These are phyloP conservation scores for Fusarium clavum DNA, from an alignment of 2,329 filamentous ascomycete genomes.

Conservation along the genomic window DNA sequence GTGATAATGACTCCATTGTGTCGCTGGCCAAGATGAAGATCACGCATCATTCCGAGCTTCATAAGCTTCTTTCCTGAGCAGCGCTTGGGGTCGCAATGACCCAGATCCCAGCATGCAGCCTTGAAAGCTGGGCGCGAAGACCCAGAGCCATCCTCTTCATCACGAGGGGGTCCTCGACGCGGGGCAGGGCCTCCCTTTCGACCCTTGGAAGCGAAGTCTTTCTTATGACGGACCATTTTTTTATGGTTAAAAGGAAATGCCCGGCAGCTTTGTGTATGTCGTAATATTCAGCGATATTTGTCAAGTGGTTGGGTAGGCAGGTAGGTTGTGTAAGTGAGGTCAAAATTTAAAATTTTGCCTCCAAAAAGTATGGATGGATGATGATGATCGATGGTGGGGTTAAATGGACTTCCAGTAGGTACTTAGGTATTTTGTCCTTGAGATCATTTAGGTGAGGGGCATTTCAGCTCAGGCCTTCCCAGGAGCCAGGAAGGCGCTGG, in stretches of 20 bases:
- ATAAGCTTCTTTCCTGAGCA: conserved; percentile 97
- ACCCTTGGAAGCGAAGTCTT: conserved; percentile 79
- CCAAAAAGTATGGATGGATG: conserved; percentile 17
- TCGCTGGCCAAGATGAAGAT: conserved; percentile 90
- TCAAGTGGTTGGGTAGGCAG: neutral
- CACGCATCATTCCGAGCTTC: conserved; percentile 91
- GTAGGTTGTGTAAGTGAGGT: neutral
- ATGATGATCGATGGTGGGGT: conserved; percentile 36
- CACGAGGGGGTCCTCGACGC: conserved; percentile 62
- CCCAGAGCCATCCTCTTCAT: conserved; percentile 51
- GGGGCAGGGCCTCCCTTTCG: conserved; percentile 72
- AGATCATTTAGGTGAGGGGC: conserved; percentile 24
- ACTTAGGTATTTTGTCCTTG: neutral
- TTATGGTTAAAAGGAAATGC: too few relatives aligned
- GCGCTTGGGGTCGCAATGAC: conserved; percentile 96
- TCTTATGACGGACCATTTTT: conserved; percentile 93
- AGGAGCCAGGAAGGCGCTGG: conserved; percentile 1
- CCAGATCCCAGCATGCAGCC: conserved; percentile 97
- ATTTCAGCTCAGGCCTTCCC: neutral
- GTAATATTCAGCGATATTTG: neutral
- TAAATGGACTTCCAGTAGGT: neutral
- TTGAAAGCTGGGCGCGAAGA: conserved; percentile 73
- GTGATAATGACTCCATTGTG: conserved; percentile 93
- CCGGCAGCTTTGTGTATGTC: neutral
- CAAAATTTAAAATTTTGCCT: conserved; percentile 17